phyloP scores from a whole-genome alignment of 2,329 filamentous ascomycete species.

The Cyclaneusma minus region DNA sequence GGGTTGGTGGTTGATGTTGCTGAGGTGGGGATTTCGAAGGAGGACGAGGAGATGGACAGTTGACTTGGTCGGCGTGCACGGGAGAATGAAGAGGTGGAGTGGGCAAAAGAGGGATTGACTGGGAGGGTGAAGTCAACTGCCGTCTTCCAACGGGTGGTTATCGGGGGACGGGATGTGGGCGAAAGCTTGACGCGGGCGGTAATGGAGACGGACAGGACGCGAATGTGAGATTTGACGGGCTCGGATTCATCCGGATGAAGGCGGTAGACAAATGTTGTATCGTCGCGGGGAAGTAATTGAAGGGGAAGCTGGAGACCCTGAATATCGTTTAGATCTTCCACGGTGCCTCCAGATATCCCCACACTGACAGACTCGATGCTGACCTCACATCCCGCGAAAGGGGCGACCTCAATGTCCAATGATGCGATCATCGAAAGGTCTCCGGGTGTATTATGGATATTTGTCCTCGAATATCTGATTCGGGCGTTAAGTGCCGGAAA shows the following conservation, averaged over 20 bases:
- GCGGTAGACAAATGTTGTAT: constrained; percentile 60
- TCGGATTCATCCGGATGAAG: constrained; percentile 30
- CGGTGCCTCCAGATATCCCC: constrained; percentile 37
- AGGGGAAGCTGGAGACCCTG: constrained; percentile 38
- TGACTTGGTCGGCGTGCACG: constrained; percentile 47
- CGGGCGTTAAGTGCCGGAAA: constrained; percentile 58
- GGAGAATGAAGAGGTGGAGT: constrained; percentile 40
- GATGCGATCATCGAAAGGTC: constrained; percentile 50
- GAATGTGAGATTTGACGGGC: constrained; percentile 28
- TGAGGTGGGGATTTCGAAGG: constrained; percentile 31
- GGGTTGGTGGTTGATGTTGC: constrained; percentile 39
- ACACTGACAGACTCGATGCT: constrained; percentile 43
- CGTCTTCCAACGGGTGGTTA: constrained; percentile 54
- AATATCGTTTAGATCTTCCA: constrained; percentile 38
- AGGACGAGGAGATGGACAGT: constrained; percentile 42
- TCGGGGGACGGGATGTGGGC: constrained; percentile 39
- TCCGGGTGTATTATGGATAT: constrained; percentile 33
- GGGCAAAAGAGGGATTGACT: constrained; percentile 46
- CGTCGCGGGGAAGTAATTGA: constrained; percentile 54
- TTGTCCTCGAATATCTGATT: constrained; percentile 54
- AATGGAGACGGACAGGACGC: constrained; percentile 43
- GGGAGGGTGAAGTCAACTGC: constrained; percentile 53
- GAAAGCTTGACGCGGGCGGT: constrained; percentile 42
- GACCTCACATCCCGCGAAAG: constrained; percentile 52
- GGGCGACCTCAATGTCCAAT: constrained; percentile 59